Base-by-base conservation (phyloP, 306 rosid species). In the Cucurbita maxima region DNA sequence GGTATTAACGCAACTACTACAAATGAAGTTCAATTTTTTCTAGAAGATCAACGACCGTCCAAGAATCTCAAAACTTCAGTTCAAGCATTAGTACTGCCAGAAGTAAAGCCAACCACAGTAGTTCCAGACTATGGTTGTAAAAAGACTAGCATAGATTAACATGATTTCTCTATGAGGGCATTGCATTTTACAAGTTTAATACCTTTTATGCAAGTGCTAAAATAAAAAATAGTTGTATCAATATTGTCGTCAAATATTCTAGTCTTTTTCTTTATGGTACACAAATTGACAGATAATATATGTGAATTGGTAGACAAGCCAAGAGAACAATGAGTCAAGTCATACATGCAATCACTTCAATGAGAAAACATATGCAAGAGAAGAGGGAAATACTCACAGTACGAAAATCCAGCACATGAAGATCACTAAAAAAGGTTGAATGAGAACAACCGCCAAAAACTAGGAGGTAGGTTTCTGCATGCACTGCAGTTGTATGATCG, bases 361-460 rank as follows among this genome's bases (percentile, higher is more conserved):
- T 75, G 71, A 45, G 51, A 74, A 58, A 25, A 75, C 18, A 48
- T 5, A 55, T 72, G 48, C 18, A 7, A 12, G 60, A 62, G 20
- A 60, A 51, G 77, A 55, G 43, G 38, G 38, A 36, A 51, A 43
- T 18, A 76, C 97, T 86, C 79, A 95, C 99, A 14, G 96, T 83
- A 79, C 84, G 89, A 83, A 91, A 76, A 85, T 95, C 99, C 77
- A 95, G 87, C 43, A 95, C 81, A 78, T 89, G 96, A 75, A 91
- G 89, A 85, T 95, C 96, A 59, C 83, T 88, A 89, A 88, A 95
- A 86, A 95, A 91, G 79, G 76, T 81, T 69, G 96, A 84, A 83
- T 91, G 96, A 76, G 97, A 95, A 76, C 99, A 95, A 77, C 99
- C 97, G 25, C 99, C 99, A 75, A 91, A 95, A 76, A 95, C 75